Evolutionary conservation across 345 rosid genomes (phyloP).

Genomic region (Populus ilicifolia): DNA sequence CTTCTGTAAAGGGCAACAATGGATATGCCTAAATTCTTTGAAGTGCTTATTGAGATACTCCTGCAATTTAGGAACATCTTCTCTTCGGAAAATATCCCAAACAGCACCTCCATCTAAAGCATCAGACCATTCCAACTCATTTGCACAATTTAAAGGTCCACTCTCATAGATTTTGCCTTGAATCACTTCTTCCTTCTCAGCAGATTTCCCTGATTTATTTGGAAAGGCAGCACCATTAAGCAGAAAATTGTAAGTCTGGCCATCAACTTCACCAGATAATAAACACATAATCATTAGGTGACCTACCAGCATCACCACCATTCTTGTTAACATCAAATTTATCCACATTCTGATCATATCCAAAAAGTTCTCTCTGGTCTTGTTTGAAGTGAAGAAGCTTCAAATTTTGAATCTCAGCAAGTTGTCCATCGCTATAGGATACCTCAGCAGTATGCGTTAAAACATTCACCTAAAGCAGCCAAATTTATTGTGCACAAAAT

Average conservation of each 20-base stretch:
- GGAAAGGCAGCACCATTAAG: background rate
- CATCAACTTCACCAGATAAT: background rate
- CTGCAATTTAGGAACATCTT: slow-evolving; percentile 65
- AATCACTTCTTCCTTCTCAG: slow-evolving; percentile 11
- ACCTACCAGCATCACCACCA: background rate
- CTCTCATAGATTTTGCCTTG: slow-evolving; percentile 1
- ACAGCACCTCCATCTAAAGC: slow-evolving; percentile 56
- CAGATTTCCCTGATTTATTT: background rate
- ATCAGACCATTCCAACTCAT: slow-evolving; percentile 12
- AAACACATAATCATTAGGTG: background rate
- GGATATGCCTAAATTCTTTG: slow-evolving; percentile 64
- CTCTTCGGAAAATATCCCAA: slow-evolving; percentile 78
- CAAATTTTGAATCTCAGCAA: slow-evolving; percentile 26
- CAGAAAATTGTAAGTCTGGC: background rate
- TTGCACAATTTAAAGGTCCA: slow-evolving; percentile 1
- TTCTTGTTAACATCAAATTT: slow-evolving; percentile 7
- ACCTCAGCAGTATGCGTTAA: slow-evolving; percentile 58
- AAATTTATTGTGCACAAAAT: background rate
- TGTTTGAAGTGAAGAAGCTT: slow-evolving; percentile 44
- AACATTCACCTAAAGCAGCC: slow-evolving; percentile 55
- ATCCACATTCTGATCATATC: slow-evolving; percentile 12
- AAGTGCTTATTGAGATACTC: slow-evolving; percentile 54
- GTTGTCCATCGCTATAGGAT: background rate
- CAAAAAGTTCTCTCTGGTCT: slow-evolving; percentile 52
- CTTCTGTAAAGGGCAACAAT: slow-evolving; percentile 50